Evolutionary conservation across 345 rosid species (phyloP), one percentile per base, ranked within the genome.

Genomic region (Punica granatum): DNA sequence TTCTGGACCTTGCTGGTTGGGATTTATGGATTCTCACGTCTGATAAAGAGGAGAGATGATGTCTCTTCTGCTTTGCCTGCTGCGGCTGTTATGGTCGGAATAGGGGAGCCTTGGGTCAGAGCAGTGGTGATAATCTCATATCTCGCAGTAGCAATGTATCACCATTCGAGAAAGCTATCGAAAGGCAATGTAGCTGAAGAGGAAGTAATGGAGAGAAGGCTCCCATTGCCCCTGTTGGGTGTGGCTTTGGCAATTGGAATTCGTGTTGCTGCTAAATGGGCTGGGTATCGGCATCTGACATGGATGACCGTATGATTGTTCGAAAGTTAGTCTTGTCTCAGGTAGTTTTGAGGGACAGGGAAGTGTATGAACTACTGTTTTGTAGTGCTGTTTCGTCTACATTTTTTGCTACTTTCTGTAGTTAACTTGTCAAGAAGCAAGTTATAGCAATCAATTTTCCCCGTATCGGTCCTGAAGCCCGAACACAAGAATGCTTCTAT

Each of bases 31-130:
- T 92, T 80, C 75, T 88, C 87, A 0, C 79, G 83, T 49, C 60
- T 85, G 37, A 58, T 92, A 15, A 88, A 79, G 76, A 92, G 79
- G 82, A 81, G 87, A 59, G 92, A 92, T n/a, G 76, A 88, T 70
- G 94, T 93, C 64, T 81, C 92, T 16, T 86, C 96, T 15, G 88
- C 86, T 30, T 73, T 93, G 67, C 97, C 96, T 62, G 86, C 72
- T 41, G 92, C 88, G 64, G 89, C 98, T 80, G 88, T 82, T 23
- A 64, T 86, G 56, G 92, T 90, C 67, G 97, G 90, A n/a, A 77
- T 88, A 7, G 94, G 98, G 16, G 91, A 88, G 70, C 92, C 92
- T 33, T 93, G 98, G 98, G 88, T 90, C 70, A 81, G 98, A 75
- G 74, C 84, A 18, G 61, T 82, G 68, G 90, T 71, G 1, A 73